Evolutionary conservation across 805 yeast species (phyloP), one percentile per base, ranked within the genome.

Genomic region (Kluyveromyces siamensis): DNA sequence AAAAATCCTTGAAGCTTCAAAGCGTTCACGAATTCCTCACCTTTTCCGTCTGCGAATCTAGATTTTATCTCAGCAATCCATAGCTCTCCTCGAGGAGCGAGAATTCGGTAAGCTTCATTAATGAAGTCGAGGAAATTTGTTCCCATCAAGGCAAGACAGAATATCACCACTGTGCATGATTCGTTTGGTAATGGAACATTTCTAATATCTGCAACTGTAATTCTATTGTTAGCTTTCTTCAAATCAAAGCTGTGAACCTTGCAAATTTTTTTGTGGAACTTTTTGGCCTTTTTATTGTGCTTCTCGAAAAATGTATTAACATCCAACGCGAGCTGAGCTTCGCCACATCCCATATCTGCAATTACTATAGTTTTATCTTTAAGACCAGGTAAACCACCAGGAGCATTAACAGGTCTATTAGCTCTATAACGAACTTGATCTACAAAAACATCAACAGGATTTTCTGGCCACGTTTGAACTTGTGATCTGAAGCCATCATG

Each of bases 271-370:
- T 73, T 74, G 36, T 71, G 68, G 30, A 62, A 62, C 41, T 72
- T 74, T 47, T 57, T 60, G 11, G 50, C 50, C 41, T 55, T 59
- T 27, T 61, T 64, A 42, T 62, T 65, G 50, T 56, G 58, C 19
- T 61, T 58, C 45, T 69, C 68, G 51, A 76, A 68, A 56, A 77
- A 76, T 9, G 75, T 72, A 45, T 72, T 72, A 45, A 87, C 75
- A 56, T 88, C 86, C 38, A 73, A 66, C 1, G 96, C 81, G 43
- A 93, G 74, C 58, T 86, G 85, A 0, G 98, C 99, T 67, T 93
- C 99, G 48, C 99, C 99, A 66, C 99, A 93, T 10, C 99, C 99
- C 98, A 93, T 91, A 69, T 93, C 99, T 0, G 98, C 97, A 50
- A 93, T 77, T 2, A 85, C 88, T 37, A 91, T 81, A 50, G 76